A percentile compares a stretch with the other conserved stretches of the same genome.
Evolutionary conservation across 345 rosid species (phyloP).

Genomic region (thale cress (Arabidopsis thaliana)): TAIR10.1 NC_003074.8:20797001-20797500

Average conservation of each 20-base stretch:
- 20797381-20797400: slow-evolving; percentile 35
- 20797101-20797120: slow-evolving; percentile 48
- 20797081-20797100: slow-evolving; percentile 50
- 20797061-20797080: slow-evolving; percentile 50
- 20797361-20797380: slow-evolving; percentile 42
- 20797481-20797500: slow-evolving; percentile 37
- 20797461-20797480: slow-evolving; percentile 52
- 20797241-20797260: slow-evolving; percentile 66
- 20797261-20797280: slow-evolving; percentile 73
- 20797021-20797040: slow-evolving; percentile 84
- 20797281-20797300: slow-evolving; percentile 48
- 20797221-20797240: slow-evolving; percentile 61
- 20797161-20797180: slow-evolving; percentile 41
- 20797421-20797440: slow-evolving; percentile 43
- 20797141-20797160: slow-evolving; percentile 53
- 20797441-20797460: slow-evolving; percentile 43
- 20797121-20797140: slow-evolving; percentile 60
- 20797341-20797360: slow-evolving; percentile 42
- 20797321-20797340: slow-evolving; percentile 22
- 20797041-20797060: slow-evolving; percentile 59
- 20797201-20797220: slow-evolving; percentile 71
- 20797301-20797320: slow-evolving; percentile 29
- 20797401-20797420: slow-evolving; percentile 38
- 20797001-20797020: slow-evolving; percentile 72
- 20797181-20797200: slow-evolving; percentile 60